Percentiles rank a stretch among this genome's conserved stretches.
Evolutionary conservation across 805 yeast species (phyloP).

Genomic region (Candida berthetii): DNA sequence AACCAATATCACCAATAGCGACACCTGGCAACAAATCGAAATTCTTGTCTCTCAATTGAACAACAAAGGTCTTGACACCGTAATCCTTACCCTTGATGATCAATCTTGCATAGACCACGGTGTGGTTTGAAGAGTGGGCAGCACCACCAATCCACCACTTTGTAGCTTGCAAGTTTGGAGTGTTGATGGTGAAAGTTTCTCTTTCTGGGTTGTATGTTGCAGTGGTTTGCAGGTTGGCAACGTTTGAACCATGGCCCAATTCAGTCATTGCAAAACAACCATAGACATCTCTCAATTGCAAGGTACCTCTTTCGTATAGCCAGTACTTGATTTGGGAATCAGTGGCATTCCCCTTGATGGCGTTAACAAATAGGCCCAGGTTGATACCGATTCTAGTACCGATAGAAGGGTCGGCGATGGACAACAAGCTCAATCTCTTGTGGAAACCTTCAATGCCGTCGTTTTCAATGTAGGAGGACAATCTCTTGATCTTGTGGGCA

Average conservation of each 20-base stretch:
- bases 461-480: slow-evolving; percentile 53
- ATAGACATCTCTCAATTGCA: slow-evolving; percentile 48
- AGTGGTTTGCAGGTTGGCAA: slow-evolving; percentile 89
- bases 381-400: slow-evolving; percentile 86
- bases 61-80: slow-evolving; percentile 90
- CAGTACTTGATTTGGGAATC: slow-evolving; percentile 78
- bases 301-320: slow-evolving; percentile 66
- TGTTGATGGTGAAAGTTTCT: slow-evolving; percentile 69
- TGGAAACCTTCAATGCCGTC: slow-evolving; percentile 37
- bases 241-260: slow-evolving; percentile 90
- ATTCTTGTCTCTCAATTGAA: slow-evolving; percentile 74
- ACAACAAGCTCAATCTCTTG: slow-evolving; percentile 51
- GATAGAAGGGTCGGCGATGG: slow-evolving; percentile 71
- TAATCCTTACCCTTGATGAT: slow-evolving; percentile 78
- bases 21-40: slow-evolving; percentile 77
- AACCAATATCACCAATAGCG: slow-evolving; percentile 86
- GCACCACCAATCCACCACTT: slow-evolving; percentile 99
- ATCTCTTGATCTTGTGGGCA: slow-evolving; percentile 53
- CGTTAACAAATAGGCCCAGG: slow-evolving; percentile 75
- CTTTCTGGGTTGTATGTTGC: slow-evolving; percentile 66
- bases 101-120: slow-evolving; percentile 79
- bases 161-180: slow-evolving; percentile 90
- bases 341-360: slow-evolving; percentile 85
- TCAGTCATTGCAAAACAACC: slow-evolving; percentile 96
- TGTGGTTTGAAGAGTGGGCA: slow-evolving; percentile 88